Evolutionary conservation across 2,329 filamentous ascomycete genomes (phyloP), one percentile per base, ranked within the genome.

Genomic region (Arthrobotrys conoides): DNA sequence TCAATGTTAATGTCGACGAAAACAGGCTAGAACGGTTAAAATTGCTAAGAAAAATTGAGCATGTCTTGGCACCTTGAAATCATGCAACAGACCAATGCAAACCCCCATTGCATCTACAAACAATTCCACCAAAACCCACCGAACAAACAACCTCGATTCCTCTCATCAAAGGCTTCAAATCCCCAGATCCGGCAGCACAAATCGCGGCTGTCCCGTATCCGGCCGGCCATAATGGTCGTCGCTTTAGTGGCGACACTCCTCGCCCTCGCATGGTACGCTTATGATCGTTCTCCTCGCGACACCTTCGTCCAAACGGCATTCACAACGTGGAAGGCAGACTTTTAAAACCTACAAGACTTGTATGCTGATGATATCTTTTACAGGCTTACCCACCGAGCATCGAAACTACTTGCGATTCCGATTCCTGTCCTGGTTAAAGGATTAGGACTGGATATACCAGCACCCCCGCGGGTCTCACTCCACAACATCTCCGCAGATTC

Each of bases 401-500:
- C 92, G 86, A 92, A 94, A 83, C 96, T 96, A 44, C 88, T 97
- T 68, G 91, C 93, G 85, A 97, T 95, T 82, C 94, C 95, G 24
- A 93, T 97, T 71, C 93, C 95, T 72, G 91, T 97, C 80, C 89
- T 99, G 59, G 94, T 98, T 82, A 91, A 91, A 82, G 93, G 97
- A 63, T 90, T 99, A 59, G 94, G 95, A 76, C 91, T 98, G 83
- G 96, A 99, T 83, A 95, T 99, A 65, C 96, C 96, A 79, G 91
- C 94, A 80, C 88, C 93, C 24, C 96, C 96, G 66, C 91, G 94
- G 83, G 92, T 98, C 48, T 97, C 94, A 66, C 89, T 99, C 38
- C 93, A 95, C 70, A 93, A 92, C 80, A 96, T 99, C 82, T 92
- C 92, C 81, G 88, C 93, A 30, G 93, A 96, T 84, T 93, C 94